Base-by-base conservation (phyloP, 78 protist genomes). In the Dictyostelium firmibasis region DNA sequence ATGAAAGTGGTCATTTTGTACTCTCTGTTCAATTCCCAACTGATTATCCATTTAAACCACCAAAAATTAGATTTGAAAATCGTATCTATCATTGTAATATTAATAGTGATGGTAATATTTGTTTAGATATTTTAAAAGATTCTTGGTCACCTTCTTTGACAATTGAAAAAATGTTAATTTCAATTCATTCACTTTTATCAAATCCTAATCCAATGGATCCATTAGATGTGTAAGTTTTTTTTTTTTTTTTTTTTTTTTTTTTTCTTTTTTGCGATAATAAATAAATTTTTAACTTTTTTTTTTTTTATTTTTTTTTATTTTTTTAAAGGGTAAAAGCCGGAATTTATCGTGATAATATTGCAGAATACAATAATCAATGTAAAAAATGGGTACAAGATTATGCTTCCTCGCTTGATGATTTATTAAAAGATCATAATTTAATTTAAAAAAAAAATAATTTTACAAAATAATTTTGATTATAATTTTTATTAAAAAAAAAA, bases 41-140 rank as follows among this genome's bases (percentile, higher is more conserved):
- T 4, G 97, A 96, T 86, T 98, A 98, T 85, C 98, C 98, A 38
- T 92, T 96, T 87, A 92, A 76, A 67, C 97, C 97, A 74, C 97
- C 97, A 31, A 92, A 92, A 62, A 96, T 81, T 36, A 82, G 81
- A 25, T 99, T 99, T 95, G 43, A 72, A 27, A 99, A 99, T 31
- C 91, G 88, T 29, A 93, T 99, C 47, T 98, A 98, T 72, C 99
- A 99, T 84, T 95, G 97, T 38, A 99, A 99, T 91, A 97, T 99
- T 67, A 95, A 95, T 91, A 20, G 18, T 18, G 93, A 94, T 47
- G 99, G 99, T 14, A 38, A 60, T 57, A 97, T 99, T 29, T 99
- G 99, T 91, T 78, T 99, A 8, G 99, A 99, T 78, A 98, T 99
- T 25, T 96, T 99, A 69, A 96, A 98, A 62, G 98, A 97, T 53